Evolutionary conservation across 371 early-diverging fungal species (phyloP).

Genomic region (Mucor sp.): DNA sequence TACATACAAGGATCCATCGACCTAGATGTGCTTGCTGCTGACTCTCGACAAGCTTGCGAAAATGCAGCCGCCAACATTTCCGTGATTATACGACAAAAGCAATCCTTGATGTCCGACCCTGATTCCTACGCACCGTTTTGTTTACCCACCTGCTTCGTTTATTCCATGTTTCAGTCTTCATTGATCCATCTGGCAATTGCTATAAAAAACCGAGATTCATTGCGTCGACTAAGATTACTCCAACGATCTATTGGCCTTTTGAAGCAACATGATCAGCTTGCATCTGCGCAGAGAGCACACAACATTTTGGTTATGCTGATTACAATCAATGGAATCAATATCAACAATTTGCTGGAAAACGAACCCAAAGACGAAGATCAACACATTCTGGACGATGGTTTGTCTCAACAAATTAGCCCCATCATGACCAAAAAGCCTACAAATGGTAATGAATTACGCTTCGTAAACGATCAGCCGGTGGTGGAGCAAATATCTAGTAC

Average conservation of each 20-base stretch:
- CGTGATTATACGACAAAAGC: constrained; percentile 27
- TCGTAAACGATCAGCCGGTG: background rate
- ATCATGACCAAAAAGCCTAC: background rate
- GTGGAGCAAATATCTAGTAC: constrained; percentile 4
- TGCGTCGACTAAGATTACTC: constrained; percentile 16
- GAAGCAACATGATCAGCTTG: constrained; percentile 27
- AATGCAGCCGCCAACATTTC: constrained; percentile 36
- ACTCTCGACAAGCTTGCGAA: constrained; percentile 34
- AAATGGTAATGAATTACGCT: background rate
- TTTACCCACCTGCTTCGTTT: constrained; percentile 49
- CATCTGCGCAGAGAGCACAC: constrained; percentile 36
- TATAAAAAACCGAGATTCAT: constrained; percentile 27
- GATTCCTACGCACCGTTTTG: constrained; percentile 33
- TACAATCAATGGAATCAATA: constrained; percentile 29
- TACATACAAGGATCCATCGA: constrained; percentile 8
- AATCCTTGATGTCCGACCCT: constrained; percentile 24
- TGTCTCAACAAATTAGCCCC: background rate
- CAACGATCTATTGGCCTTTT: constrained; percentile 28
- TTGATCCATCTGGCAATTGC: constrained; percentile 38
- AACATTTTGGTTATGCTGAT: constrained; percentile 39
- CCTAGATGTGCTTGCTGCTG: constrained; percentile 32
- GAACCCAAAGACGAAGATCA: constrained; percentile 8
- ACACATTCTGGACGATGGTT: background rate
- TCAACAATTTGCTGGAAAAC: constrained; percentile 8
- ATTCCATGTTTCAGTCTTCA: constrained; percentile 51